These are phyloP conservation scores for Onygena corvina DNA, from an alignment of 2,329 filamentous ascomycete species.

Conservation along the genomic window DNA sequence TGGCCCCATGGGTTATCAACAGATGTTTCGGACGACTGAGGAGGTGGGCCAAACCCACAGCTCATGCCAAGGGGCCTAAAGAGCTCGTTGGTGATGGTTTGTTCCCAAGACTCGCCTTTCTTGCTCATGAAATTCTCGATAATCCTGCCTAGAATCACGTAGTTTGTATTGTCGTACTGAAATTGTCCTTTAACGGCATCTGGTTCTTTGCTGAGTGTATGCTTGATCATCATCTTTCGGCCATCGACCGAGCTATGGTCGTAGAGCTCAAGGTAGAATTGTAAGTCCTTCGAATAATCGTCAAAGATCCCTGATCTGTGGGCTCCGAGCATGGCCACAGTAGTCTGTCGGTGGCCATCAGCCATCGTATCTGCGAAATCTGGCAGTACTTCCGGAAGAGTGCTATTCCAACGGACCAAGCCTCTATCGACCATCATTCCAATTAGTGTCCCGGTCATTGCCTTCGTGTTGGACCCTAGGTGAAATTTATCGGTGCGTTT, in stretches of 20 bases:
- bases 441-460: constrained; percentile 11
- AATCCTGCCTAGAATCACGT: constrained; percentile 10
- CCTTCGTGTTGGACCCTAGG: constrained; percentile 9
- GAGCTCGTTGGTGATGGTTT: constrained; percentile 5
- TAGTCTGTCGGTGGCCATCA: constrained; percentile 8
- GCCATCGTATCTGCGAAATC: background rate
- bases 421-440: constrained; percentile 11
- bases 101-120: constrained; percentile 7
- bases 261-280: constrained; percentile 8
- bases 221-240: constrained; percentile 4
- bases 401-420: constrained; percentile 8
- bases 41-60: constrained; percentile 10
- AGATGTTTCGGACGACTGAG: constrained; percentile 9
- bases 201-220: constrained; percentile 6
- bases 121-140: constrained; percentile 9
- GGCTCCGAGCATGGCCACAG: constrained; percentile 10
- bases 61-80: constrained; percentile 9
- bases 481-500: constrained; percentile 9
- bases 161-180: constrained; percentile 12
- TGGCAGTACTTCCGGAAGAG: constrained; percentile 8
- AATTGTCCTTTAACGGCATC: constrained; percentile 2
- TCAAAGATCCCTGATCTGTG: constrained; percentile 9
- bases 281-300: background rate
- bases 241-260: constrained; percentile 7
- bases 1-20: constrained; percentile 13